Evolutionary conservation across 129 eudicot species (phyloP).

Genomic region (Artemisia argyi): DNA sequence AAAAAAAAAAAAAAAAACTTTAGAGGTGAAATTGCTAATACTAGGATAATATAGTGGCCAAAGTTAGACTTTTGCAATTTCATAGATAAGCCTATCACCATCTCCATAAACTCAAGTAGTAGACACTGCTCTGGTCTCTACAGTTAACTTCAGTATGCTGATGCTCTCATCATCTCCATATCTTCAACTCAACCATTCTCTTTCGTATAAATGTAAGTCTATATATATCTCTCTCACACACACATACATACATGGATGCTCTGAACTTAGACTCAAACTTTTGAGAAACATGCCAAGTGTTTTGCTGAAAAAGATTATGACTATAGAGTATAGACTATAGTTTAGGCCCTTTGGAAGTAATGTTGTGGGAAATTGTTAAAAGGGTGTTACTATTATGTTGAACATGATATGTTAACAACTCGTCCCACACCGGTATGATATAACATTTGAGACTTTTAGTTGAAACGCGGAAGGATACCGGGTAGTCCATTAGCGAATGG

Average conservation of each 20-base stretch:
- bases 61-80: not conserved
- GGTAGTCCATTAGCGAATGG: no score
- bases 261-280: not conserved
- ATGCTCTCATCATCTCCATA: conserved; percentile 49
- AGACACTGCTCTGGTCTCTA: conserved; percentile 1
- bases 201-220: conserved; percentile 40
- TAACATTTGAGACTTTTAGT: no score
- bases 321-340: no score
- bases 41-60: conserved; percentile 17
- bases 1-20: no score
- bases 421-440: no score
- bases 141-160: conserved; percentile 45
- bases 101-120: conserved; percentile 11
- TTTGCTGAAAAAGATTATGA: conserved; percentile 21
- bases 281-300: conserved; percentile 17
- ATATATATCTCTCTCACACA: conserved; percentile 4
- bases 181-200: conserved; percentile 36
- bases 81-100: conserved; percentile 32
- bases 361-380: not conserved
- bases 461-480: no score
- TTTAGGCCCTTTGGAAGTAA: not conserved
- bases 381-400: not conserved
- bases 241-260: not conserved
- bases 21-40: conserved; percentile 14
- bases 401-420: no score